Evolutionary conservation across 208 protist genomes (phyloP), one percentile per base, ranked within the genome.

Genomic region (Eutreptiella sp.): DNA sequence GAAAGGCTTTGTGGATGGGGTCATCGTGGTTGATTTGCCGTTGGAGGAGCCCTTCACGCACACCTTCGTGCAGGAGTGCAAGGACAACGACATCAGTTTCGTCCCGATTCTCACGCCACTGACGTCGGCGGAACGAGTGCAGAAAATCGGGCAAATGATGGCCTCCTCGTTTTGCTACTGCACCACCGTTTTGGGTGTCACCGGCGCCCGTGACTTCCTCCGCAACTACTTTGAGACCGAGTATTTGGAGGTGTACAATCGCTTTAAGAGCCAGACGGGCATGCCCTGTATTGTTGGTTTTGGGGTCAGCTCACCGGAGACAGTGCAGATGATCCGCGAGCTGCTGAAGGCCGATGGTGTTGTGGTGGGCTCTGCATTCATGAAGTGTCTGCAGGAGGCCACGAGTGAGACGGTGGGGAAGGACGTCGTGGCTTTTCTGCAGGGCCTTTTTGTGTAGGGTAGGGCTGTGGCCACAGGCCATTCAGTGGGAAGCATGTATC

Each of bases 11-110:
- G 36, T 57, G 36, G 33, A 24, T n/a, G 50, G 50, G n/a, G 50
- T 57, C 36, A 57, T 57, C 50, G 39, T 57, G n/a, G 50, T 57
- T 11, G 50, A 57, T 36, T 33, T 57, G 11, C 50, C 50, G 16
- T 42, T 7, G 33, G 50, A 57, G 23, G 50, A 57, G 28, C 50
- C 50, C 14, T 9, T 27, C 7, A 57, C 50, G 16, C 11, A 42
- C 24, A 9, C 14, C 9, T 16, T 57, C 23, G 28, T 16, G 28
- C 31, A 7, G n/a, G n/a, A 57, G 36, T 36, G 14, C 36, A 7
- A 26, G 9, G 7, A 14, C 14, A 54, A 19, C 24, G 50, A 32
- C 14, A 31, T 57, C 9, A 39, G 31, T 11, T 57, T 57, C 50
- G 23, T 57, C 31, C 50, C 50, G 50, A 16, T 57, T 16, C 31